Evolutionary conservation across 108 stramenopile genomes (phyloP), one percentile per base, ranked within the genome.

Genomic region (Discostella stelligeroides): DNA sequence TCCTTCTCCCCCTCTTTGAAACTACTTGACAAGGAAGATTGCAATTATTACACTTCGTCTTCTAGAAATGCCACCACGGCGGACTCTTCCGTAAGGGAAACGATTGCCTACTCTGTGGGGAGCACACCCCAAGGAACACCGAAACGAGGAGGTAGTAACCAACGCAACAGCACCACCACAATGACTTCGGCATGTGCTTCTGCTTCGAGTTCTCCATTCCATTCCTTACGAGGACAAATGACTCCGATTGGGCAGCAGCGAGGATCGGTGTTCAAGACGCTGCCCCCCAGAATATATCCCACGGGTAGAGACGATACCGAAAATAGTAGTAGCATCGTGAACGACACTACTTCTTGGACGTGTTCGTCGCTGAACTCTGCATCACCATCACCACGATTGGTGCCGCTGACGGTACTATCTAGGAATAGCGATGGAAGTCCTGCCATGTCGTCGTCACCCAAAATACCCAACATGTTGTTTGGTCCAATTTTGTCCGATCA

Each of bases 361-460:
- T 21, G 48, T 0, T 28, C 13, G 23, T 24, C 51, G 4, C 24
- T 17, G 23, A 27, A 14, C 24, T 54, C 53, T 0, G 14, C 70
- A 12, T 61, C 60, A 17, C 48, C 65, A 23, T 66, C 73, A 1
- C 30, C 57, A 17, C 66, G 67, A 29, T 23, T 56, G 17, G 75
- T 76, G 12, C 67, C 67, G 0, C 67, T 76, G 10, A 76, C 60
- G 15, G 67, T 76, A 14, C 53, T 76, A n/a, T 76, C 75, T 0
- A 62, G 75, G 55, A 62, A 76, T 57, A 66, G 75, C 60, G 68
- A 60, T 46, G 7, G 24, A 34, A 21, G 41, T 7, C 9, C 23
- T 7, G n/a, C 49, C 34, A 21, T 59, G 0, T 50, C 58, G n/a
- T 34, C 42, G 46, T 20, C 60, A 13, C 40, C 37, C 4, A 24